Evolutionary conservation across 2,329 filamentous ascomycete species (phyloP), one percentile per base, ranked within the genome.

Genomic region (Teratosphaeria gauchensis): DNA sequence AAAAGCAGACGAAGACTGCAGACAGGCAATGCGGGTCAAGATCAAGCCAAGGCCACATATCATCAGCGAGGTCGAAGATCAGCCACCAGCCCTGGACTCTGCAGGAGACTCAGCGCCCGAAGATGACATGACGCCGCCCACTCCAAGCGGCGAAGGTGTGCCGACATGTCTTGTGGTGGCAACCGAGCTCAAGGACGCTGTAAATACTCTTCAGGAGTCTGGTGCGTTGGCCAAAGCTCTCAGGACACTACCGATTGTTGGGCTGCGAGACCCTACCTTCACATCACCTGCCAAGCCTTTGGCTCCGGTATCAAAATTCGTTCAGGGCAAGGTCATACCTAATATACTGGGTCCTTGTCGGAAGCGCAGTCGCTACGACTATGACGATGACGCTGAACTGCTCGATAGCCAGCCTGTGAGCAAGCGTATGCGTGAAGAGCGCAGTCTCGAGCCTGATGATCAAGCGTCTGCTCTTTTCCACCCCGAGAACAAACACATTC

Each of bases 401-500:
- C 69, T 60, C 63, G 71, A 57, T 3, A 64, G 53, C 66, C 70
- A 62, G 67, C 74, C 57, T 68, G 69, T 57, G 65, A 72, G 61
- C 69, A 76, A 64, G 70, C 71, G 63, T 69, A 63, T 58, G 68
- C 62, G 75, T 60, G 68, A 77, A 69, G 71, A 77, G 24, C 51
- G 59, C 33, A 80, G 82, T 51, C 70, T 92, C 8, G 80, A 82
- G 1, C 86, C 91, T 0, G 84, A 88, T 63, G 86, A 87, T 63
- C 84, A 80, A 1, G 83, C 89, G 60, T 9, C 21, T 19, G 92
- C 92, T 1, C 77, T 99, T 0, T 99, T 99, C 74, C 85, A 89
- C 62, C 85, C 90, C 0, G 89, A 95, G 61, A 92, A 95, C 76
- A 95, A 92, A 72, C 82, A 86, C 57, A 91, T 96, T 48, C 84